Evolutionary conservation across 2,329 filamentous ascomycete genomes (phyloP).

Genomic region (Paracorniculantispora psalliotae): DNA sequence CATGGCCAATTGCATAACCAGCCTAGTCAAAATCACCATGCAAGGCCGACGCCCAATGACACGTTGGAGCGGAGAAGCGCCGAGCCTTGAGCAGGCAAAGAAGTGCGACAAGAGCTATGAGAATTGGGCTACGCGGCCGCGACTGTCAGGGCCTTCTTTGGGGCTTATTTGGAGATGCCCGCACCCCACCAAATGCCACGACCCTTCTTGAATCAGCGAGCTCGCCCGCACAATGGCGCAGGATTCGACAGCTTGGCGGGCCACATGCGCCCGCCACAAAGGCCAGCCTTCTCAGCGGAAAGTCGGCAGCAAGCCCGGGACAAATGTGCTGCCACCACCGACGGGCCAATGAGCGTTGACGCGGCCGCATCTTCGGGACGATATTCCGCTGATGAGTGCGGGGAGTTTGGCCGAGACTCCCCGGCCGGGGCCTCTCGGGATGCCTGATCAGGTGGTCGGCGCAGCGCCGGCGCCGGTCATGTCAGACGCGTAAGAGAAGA

Average conservation of each 20-base stretch:
- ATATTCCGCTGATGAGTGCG: constrained; percentile 6
- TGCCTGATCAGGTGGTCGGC: not conserved
- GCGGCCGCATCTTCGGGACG: constrained; percentile 6
- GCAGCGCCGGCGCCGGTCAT: not conserved
- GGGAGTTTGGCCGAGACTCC: constrained; percentile 5
- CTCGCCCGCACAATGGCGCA: not conserved
- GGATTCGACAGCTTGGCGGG: too few relatives aligned
- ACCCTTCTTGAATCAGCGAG: not conserved
- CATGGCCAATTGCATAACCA: not conserved
- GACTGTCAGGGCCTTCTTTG: not conserved
- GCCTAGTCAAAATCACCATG: not conserved
- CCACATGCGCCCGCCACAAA: not conserved
- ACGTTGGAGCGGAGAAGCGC: not conserved
- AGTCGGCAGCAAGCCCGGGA: not conserved
- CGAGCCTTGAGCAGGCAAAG: not conserved
- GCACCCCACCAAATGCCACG: not conserved
- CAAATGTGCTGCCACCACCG: not conserved
- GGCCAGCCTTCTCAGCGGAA: not conserved
- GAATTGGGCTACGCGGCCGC: not conserved
- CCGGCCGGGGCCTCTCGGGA: not conserved
- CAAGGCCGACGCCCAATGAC: not conserved
- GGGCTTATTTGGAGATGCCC: not conserved
- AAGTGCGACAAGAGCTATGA: not conserved
- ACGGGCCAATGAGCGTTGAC: not conserved
- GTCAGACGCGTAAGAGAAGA: not conserved